Evolutionary conservation across 805 yeast species (phyloP), one percentile per base, ranked within the genome.

Genomic region (Candida railenensis): DNA sequence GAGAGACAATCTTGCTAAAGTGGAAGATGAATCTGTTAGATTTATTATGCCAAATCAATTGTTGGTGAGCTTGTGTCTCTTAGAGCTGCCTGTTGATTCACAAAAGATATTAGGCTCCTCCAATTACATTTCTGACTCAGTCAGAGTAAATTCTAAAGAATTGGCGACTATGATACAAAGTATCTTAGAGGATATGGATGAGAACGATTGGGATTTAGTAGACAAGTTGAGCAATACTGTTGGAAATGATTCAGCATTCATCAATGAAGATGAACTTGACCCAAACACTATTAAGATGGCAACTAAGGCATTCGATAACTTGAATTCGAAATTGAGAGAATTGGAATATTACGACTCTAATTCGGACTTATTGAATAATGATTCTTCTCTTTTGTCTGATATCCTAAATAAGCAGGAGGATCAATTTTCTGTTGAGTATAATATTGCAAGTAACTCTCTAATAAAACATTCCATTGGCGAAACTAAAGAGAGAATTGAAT

Each of bases 31-130:
- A 66, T 87, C 96, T 2, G 81, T 85, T 2, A 73, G 95, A 49
- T 92, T 72, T 56, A 73, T 94, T 14, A 85, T 91, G 92, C 81
- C 96, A 3, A 90, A 89, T 58, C 94, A 85, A 55, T 62, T 85
- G 12, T 59, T 94, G 34, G 82, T 84, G 0, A 74, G 84, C 0
- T 63, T 94, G 38, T 82, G 82, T 3, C 67, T 76, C 3, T 54
- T 76, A 33, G 66, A 73, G 7, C 52, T 43, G 25, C 95, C 97
- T 3, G 74, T 77, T 0, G 83, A 80, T 46, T 65, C 81, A 0
- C 66, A 74, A 3, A 83, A 81, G 21, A 79, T 87, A 3, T 58
- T 82, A 42, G 69, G 75, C 28, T 72, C 67, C 21, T 73, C 71
- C 45, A 73, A 64, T 47, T 71, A 65, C 47, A 69, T 73, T 38